These are phyloP conservation scores for Rhodomyrtus psidioides DNA, from an alignment of 441 rosid species.

Conservation along the genomic window DNA sequence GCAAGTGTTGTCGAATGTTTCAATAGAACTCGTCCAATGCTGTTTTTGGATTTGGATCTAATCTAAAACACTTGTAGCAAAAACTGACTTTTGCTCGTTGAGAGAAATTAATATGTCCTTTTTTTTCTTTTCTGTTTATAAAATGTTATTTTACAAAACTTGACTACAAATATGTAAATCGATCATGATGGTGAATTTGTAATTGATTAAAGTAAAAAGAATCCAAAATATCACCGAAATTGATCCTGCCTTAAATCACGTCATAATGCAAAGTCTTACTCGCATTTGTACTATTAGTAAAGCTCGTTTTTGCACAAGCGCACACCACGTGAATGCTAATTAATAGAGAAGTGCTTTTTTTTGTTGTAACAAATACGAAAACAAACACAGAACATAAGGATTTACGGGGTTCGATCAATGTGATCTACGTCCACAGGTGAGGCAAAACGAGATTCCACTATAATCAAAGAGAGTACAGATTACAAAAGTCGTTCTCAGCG, in stretches of 20 bases:
- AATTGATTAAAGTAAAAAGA: not conserved
- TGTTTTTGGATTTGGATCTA: not conserved
- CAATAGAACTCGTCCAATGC: not conserved
- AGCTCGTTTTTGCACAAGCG: not conserved
- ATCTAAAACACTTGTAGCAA: not conserved
- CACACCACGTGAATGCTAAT: not conserved
- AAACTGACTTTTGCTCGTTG: not conserved
- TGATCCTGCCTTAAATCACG: not conserved
- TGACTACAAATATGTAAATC: not conserved
- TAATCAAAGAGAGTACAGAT: too few relatives aligned
- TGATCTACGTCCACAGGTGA: too few relatives aligned
- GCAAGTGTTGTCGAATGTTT: not conserved
- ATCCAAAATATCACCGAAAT: not conserved
- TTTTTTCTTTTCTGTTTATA: not conserved
- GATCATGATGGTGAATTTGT: not conserved
- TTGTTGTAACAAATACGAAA: too few relatives aligned
- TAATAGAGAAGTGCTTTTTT: not conserved
- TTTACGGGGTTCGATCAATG: too few relatives aligned
- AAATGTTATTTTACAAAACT: not conserved
- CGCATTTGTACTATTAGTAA: not conserved
- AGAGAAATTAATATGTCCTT: not conserved
- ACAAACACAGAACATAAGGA: too few relatives aligned
- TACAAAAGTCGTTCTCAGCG: too few relatives aligned
- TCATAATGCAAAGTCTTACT: not conserved
- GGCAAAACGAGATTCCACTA: too few relatives aligned